Evolutionary conservation across 441 rosid species (phyloP), one percentile per base, ranked within the genome.

Genomic region (Macaranga tanarius): DNA sequence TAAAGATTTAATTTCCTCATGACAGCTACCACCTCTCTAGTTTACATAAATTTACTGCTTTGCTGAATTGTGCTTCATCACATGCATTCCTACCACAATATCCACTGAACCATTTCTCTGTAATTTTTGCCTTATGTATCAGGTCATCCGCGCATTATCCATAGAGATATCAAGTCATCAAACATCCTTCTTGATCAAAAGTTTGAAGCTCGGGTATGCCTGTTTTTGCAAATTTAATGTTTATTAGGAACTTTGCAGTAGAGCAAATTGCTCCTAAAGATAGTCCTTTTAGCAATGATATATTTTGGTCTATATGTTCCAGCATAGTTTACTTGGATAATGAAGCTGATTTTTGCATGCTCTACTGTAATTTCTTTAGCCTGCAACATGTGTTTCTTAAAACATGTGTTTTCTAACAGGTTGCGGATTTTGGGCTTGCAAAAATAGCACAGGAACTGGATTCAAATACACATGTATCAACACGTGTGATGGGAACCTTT

Each of bases 141-240:
- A 95, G 99, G 98, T 72, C 96, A 90, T 85, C 98, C 99, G 52
- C 96, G 96, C 57, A 89, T 95, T 71, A 89, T 95, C 76, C 99
- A 95, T 81, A 87, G 99, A 80, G 99, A 92, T 82, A 92, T 95
- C 68, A 95, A 95, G 86, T 95, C 99, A 25, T 90, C 98, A 38
- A 95, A 95, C 76, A 95, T 95, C 81, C 93, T 95, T 73, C 83
- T 95, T 4, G 97, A 95, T 70, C 81, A 79, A 79, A 89, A 89
- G 67, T 95, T 90, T 70, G 98, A 92, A 78, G 97, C 99, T 48
- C 85, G 44, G 95, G 98, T 92, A 79, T 78, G 84, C 70, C 42
- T 77, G 10, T 65, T 76, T 75, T 62, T 72, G 17, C 23, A 20
- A 50, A 28, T 57, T 23, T 44, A 50, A 57, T n/a, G 59, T 48